phyloP scores from a whole-genome alignment of 306 rosid species.

The Sphenostylis stenocarpa region DNA sequence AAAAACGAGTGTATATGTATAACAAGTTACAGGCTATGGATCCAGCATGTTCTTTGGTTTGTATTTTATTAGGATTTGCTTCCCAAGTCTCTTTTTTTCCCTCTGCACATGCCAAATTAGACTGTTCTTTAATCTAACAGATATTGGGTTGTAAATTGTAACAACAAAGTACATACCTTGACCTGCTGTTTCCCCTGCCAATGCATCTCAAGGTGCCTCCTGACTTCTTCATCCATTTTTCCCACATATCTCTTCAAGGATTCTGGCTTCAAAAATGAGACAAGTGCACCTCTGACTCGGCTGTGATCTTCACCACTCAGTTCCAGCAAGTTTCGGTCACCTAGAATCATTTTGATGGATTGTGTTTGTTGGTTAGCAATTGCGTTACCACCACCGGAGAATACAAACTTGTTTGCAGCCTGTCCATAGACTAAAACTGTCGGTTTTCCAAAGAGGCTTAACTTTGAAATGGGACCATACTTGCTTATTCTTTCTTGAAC shows the following conservation, averaged over 20 bases:
- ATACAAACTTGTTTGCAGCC: slow-evolving; percentile 70
- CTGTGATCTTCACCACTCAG: slow-evolving; percentile 61
- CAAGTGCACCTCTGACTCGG: slow-evolving; percentile 62
- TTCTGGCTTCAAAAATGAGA: slow-evolving; percentile 74
- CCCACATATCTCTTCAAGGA: slow-evolving; percentile 64
- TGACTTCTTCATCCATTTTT: slow-evolving; percentile 64
- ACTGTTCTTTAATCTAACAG: not conserved
- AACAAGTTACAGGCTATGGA: not conserved
- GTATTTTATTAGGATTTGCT: not conserved
- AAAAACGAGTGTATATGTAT: not conserved
- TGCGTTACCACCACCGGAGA: slow-evolving; percentile 23
- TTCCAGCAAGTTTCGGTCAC: slow-evolving; percentile 55
- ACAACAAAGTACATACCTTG: slow-evolving; percentile 38
- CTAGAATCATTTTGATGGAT: slow-evolving; percentile 52
- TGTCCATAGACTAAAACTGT: slow-evolving; percentile 67
- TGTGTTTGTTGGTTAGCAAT: slow-evolving; percentile 48
- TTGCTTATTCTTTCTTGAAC: slow-evolving; percentile 48
- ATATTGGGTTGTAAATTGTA: not conserved
- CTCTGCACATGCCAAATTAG: not conserved
- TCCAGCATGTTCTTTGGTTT: not conserved
- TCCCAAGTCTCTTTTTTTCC: not conserved
- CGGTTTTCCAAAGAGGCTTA: slow-evolving; percentile 73
- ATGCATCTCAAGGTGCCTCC: slow-evolving; percentile 57
- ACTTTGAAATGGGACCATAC: slow-evolving; percentile 74
- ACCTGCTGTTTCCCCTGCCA: slow-evolving; percentile 68